Evolutionary conservation across 2,329 filamentous ascomycete genomes (phyloP).

Genomic region (Colletotrichum camelliae): DNA sequence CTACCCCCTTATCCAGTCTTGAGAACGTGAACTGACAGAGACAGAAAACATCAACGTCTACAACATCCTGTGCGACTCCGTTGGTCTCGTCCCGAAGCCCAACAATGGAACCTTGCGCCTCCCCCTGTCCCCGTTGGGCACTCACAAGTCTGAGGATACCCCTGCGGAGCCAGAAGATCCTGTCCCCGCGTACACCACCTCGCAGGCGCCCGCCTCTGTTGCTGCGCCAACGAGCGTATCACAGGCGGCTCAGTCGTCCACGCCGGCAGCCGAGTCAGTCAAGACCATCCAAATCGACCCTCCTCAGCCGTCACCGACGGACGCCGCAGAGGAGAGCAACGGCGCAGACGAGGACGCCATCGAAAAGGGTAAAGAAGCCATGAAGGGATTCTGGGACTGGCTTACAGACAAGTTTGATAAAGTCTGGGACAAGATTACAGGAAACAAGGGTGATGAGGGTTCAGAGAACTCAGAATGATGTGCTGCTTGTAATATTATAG

Average conservation of each 20-base stretch:
- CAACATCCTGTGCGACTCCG: conserved; percentile 89
- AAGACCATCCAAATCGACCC: conserved; percentile 27
- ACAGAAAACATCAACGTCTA: conserved; percentile 94
- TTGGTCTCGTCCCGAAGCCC: conserved; percentile 73
- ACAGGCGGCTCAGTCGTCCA: conserved; percentile 20
- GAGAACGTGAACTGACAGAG: conserved; percentile 27
- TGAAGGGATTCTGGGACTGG: conserved; percentile 56
- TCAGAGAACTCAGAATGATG: neutral
- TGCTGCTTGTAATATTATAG: neutral
- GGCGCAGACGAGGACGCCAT: conserved; percentile 31
- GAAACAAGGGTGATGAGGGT: neutral
- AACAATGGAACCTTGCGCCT: conserved; percentile 89
- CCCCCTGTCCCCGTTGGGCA: conserved; percentile 67
- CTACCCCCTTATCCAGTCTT: conserved; percentile 25
- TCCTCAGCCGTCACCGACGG: conserved; percentile 22
- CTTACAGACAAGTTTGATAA: conserved; percentile 51
- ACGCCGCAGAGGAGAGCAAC: conserved; percentile 23
- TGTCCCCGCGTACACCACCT: conserved; percentile 31
- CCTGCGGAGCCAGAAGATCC: conserved; percentile 62
- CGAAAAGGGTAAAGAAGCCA: conserved; percentile 30
- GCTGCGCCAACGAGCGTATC: conserved; percentile 9
- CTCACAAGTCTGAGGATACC: conserved; percentile 59
- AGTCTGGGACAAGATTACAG: conserved; percentile 50
- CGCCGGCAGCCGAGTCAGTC: neutral
- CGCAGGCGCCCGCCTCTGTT: neutral